Conservation (phyloP, 345 rosid species). For the Anastatica hierochuntica region DNA sequence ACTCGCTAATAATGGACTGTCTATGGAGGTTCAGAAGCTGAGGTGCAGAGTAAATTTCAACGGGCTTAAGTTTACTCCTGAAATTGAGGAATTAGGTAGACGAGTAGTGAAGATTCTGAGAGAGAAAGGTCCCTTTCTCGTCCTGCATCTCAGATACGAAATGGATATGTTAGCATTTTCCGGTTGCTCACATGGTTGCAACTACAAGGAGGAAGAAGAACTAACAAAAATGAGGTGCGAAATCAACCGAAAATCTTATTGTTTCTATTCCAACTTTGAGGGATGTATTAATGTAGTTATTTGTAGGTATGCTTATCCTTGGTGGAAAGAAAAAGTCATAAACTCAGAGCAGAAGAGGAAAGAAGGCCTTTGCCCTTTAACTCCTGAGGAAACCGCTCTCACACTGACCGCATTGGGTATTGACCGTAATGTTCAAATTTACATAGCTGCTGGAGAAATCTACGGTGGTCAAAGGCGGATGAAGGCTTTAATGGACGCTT, state of each 20-base stretch:
- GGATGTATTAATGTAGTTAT: slow-evolving; percentile 6
- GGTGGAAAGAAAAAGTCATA: slow-evolving; percentile 84
- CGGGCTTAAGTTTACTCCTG: slow-evolving; percentile 66
- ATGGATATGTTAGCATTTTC: slow-evolving; percentile 99
- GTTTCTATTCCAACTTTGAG: background rate
- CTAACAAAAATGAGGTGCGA: slow-evolving; percentile 74
- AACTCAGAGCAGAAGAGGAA: slow-evolving; percentile 73
- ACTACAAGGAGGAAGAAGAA: slow-evolving; percentile 62
- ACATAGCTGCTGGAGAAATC: slow-evolving; percentile 95
- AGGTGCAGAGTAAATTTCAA: slow-evolving; percentile 85
- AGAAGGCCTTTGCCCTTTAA: slow-evolving; percentile 87
- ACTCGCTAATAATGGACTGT: slow-evolving; percentile 76
- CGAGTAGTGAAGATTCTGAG: slow-evolving; percentile 56
- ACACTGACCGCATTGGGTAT: slow-evolving; percentile 62
- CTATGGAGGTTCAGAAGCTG: slow-evolving; percentile 74
- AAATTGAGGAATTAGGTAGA: slow-evolving; percentile 80
- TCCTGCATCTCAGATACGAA: slow-evolving; percentile 92
- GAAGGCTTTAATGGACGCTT: slow-evolving; percentile 46
- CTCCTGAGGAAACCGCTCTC: slow-evolving; percentile 96
- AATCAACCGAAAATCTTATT: background rate
- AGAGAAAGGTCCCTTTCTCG: slow-evolving; percentile 77
- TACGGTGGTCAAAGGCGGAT: slow-evolving; percentile 78
- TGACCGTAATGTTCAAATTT: slow-evolving; percentile 68
- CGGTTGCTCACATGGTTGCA: slow-evolving; percentile 92
- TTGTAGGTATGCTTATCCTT: slow-evolving; percentile 70